phyloP scores from a whole-genome alignment of 2,329 filamentous ascomycete species.

The Trichophyton mentagrophytes region DNA sequence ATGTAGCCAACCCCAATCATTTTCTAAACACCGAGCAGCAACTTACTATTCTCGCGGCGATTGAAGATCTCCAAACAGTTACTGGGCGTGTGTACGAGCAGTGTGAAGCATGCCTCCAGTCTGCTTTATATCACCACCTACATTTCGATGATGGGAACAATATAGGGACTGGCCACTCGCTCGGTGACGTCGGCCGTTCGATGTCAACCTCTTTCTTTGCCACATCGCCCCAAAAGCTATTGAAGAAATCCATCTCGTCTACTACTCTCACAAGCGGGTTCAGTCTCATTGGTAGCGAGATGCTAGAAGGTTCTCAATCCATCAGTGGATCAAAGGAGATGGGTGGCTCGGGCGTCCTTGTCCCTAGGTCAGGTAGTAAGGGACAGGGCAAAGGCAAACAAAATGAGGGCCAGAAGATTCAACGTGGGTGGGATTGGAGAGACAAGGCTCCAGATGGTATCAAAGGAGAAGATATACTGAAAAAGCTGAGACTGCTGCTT shows the following conservation, averaged over 20 bases:
- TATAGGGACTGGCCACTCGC: slow-evolving; percentile 16
- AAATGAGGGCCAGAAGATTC: slow-evolving; percentile 24
- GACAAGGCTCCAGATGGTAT: slow-evolving; percentile 43
- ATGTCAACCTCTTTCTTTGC: slow-evolving; percentile 15
- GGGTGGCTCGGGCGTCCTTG: slow-evolving; percentile 36
- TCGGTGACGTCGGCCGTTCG: slow-evolving; percentile 6
- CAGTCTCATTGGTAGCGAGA: slow-evolving; percentile 59
- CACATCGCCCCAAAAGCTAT: slow-evolving; percentile 50
- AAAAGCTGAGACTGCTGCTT: slow-evolving; percentile 57
- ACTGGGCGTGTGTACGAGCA: slow-evolving; percentile 57
- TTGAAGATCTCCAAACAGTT: slow-evolving; percentile 70
- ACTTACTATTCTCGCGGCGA: slow-evolving; percentile 59
- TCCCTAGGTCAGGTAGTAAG: slow-evolving; percentile 18
- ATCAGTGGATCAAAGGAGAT: slow-evolving; percentile 20
- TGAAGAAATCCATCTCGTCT: slow-evolving; percentile 49
- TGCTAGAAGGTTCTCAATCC: slow-evolving; percentile 40
- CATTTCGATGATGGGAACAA: slow-evolving; percentile 35
- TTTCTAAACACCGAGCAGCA: slow-evolving; percentile 60
- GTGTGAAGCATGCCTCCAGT: slow-evolving; percentile 65
- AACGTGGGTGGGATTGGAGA: slow-evolving; percentile 63
- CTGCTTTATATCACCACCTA: slow-evolving; percentile 59
- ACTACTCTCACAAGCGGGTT: slow-evolving; percentile 48
- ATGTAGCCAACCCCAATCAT: slow-evolving; percentile 37
- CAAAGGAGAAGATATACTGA: slow-evolving; percentile 57
- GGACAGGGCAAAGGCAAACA: slow-evolving; percentile 8